These are phyloP conservation scores for Rhodotorula sp. DNA, from an alignment of 1,284 basidiomycete genomes.

Conservation along the genomic window DNA sequence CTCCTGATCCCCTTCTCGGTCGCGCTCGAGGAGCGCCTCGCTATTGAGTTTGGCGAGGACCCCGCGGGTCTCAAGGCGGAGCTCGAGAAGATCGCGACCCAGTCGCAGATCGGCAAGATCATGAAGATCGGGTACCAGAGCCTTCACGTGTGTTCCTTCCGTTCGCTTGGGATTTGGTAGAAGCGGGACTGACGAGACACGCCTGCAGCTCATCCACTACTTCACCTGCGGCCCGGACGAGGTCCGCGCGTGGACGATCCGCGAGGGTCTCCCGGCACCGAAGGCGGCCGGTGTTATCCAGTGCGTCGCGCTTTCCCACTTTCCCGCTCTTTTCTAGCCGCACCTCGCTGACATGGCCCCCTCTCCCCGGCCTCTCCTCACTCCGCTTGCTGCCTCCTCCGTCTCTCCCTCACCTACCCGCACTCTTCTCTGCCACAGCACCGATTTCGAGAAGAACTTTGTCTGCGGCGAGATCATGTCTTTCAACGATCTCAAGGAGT, in stretches of 20 bases:
- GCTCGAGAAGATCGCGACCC: conserved; percentile 70
- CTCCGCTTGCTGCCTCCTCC: no score
- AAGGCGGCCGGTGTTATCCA: conserved; percentile 99
- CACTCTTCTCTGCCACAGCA: conserved; percentile 61
- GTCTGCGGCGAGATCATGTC: conserved; percentile 99
- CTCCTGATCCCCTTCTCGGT: conserved; percentile 96
- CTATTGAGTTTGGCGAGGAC: conserved; percentile 64
- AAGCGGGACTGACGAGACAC: neutral
- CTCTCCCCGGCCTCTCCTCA: no score
- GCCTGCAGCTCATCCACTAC: conserved; percentile 79
- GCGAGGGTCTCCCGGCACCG: conserved; percentile 90
- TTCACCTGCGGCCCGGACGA: conserved; percentile 97
- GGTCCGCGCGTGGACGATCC: conserved; percentile 97
- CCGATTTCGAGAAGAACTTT: conserved; percentile 96
- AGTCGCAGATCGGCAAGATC: conserved; percentile 80
- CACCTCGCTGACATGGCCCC: neutral
- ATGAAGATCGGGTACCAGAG: conserved; percentile 85
- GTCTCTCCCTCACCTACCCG: conserved; percentile 24
- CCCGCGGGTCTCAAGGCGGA: conserved; percentile 63
- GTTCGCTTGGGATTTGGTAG: neutral
- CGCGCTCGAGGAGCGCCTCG: conserved; percentile 88
- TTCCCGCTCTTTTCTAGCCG: no score
- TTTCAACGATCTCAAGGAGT: conserved; percentile 86
- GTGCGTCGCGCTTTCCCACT: conserved; percentile 57
- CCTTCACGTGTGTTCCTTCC: conserved; percentile 67